A percentile compares a stretch with the other conserved stretches of the same genome.
phyloP scores from a whole-genome alignment of 78 protist genomes.

The Cavenderia fasciculata region DNA sequence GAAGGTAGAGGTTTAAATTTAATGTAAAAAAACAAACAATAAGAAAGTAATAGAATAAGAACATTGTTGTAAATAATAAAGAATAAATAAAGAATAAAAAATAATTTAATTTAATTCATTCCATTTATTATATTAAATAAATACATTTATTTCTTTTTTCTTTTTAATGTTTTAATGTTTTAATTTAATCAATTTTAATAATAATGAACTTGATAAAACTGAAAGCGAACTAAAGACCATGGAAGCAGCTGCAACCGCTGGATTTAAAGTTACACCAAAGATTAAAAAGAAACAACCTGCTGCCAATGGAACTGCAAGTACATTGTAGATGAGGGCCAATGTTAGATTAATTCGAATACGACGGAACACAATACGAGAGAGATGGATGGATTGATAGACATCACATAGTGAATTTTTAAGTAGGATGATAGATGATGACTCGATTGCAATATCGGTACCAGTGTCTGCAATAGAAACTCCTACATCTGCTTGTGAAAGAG shows the following conservation, averaged over 20 bases:
- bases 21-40: too few relatives aligned
- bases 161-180: too few relatives aligned
- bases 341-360: conserved; percentile 89
- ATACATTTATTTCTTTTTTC: too few relatives aligned
- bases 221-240: conserved; percentile 74
- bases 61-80: too few relatives aligned
- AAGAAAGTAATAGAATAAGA: too few relatives aligned
- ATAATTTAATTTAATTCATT: too few relatives aligned
- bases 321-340: conserved; percentile 94
- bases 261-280: conserved; percentile 60
- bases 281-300: conserved; percentile 81
- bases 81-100: too few relatives aligned
- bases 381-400: conserved; percentile 86
- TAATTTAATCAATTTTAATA: conserved; percentile 67
- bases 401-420: conserved; percentile 78
- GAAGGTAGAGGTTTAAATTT: too few relatives aligned
- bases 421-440: conserved; percentile 90
- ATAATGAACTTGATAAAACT: conserved; percentile 63
- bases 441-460: conserved; percentile 92
- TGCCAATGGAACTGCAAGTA: conserved; percentile 78
- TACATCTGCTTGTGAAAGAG: conserved; percentile 88
- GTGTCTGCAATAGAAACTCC: conserved; percentile 91
- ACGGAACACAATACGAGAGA: conserved; percentile 74
- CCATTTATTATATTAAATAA: too few relatives aligned
- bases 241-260: conserved; percentile 79